These are phyloP conservation scores for Russula earlei DNA, from an alignment of 768 basidiomycete species.

Conservation along the genomic window DNA sequence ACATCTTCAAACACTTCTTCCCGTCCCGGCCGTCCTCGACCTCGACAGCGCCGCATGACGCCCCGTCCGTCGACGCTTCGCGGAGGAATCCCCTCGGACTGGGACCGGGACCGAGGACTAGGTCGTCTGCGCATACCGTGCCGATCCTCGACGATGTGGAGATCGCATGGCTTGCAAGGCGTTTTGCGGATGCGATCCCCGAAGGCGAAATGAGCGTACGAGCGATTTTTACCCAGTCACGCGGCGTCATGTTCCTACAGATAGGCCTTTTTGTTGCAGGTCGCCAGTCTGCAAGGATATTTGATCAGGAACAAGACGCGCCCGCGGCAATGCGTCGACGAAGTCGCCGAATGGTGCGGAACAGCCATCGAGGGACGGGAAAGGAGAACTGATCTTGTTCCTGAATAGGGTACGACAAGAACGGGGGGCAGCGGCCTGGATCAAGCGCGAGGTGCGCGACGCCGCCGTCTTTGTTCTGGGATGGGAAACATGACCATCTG, in stretches of 20 bases:
- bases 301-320: constrained; percentile 83
- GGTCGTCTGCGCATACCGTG: constrained; percentile 40
- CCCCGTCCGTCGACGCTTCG: constrained; percentile 34
- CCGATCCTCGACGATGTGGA: constrained; percentile 68
- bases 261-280: constrained; percentile 33
- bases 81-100: constrained; percentile 59
- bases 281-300: constrained; percentile 78
- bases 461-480: too few relatives aligned
- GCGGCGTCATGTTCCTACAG: background rate
- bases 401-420: constrained; percentile 50
- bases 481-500: too few relatives aligned
- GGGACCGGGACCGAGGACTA: constrained; percentile 65
- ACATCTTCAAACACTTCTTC: constrained; percentile 92
- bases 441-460: background rate
- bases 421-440: constrained; percentile 45
- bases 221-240: constrained; percentile 11
- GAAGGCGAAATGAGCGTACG: constrained; percentile 81
- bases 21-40: constrained; percentile 40
- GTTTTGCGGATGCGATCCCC: constrained; percentile 74
- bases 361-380: background rate
- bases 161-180: constrained; percentile 66
- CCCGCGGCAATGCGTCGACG: constrained; percentile 73
- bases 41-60: background rate
- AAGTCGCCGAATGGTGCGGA: constrained; percentile 60
- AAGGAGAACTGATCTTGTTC: constrained; percentile 5